Conservation (phyloP, 352 stramenopile genomes). For the Phytophthora constricta region DNA sequence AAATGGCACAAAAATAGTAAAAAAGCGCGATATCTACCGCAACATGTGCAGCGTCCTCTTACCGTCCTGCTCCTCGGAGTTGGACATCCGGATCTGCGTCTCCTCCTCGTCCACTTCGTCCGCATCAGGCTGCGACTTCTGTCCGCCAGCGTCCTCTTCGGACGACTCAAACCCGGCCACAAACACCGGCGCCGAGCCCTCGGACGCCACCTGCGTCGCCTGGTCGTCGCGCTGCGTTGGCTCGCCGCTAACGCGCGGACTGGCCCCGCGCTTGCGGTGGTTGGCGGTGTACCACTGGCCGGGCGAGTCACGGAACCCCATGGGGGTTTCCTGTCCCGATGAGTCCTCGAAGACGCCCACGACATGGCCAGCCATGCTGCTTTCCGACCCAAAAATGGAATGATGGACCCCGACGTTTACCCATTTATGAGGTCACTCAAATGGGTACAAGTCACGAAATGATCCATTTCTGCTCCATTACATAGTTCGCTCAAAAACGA, state of each 20-base stretch:
- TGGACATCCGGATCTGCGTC: slow-evolving; percentile 84
- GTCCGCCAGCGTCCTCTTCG: slow-evolving; percentile 16
- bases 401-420: background rate
- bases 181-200: slow-evolving; percentile 49
- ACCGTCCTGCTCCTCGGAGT: slow-evolving; percentile 67
- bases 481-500: no score
- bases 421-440: background rate
- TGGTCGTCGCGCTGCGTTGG: slow-evolving; percentile 59
- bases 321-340: slow-evolving; percentile 60
- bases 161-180: slow-evolving; percentile 40
- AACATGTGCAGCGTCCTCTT: no score
- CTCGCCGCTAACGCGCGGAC: slow-evolving; percentile 36
- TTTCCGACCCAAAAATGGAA: background rate
- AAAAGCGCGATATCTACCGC: no score
- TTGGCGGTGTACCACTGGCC: slow-evolving; percentile 33
- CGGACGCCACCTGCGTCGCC: slow-evolving; percentile 39
- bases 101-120: slow-evolving; percentile 76
- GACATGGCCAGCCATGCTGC: slow-evolving; percentile 14
- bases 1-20: no score
- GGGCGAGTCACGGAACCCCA: slow-evolving; percentile 68
- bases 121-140: slow-evolving; percentile 1
- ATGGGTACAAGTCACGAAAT: background rate
- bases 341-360: slow-evolving; percentile 43
- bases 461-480: background rate
- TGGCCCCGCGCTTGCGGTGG: slow-evolving; percentile 46